Conservation (phyloP, 148 eudicot species). For the Vaccinium myrtillus region DNA sequence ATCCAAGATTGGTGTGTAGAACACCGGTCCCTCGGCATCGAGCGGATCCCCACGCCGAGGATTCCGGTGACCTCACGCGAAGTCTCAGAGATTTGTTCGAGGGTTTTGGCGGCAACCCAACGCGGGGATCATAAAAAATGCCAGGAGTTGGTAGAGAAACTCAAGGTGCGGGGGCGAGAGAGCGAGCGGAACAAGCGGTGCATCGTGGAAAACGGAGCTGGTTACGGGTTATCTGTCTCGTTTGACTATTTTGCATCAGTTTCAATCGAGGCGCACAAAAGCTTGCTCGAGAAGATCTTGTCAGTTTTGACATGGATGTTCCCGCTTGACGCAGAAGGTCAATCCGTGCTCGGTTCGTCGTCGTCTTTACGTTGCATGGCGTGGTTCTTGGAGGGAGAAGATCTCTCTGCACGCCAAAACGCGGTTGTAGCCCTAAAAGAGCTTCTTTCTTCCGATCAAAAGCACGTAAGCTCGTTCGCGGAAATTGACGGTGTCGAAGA, state of each 20-base stretch:
- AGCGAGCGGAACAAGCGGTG: slow-evolving; percentile 50
- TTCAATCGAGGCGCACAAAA: slow-evolving; percentile 26
- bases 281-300: slow-evolving; percentile 43
- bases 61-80: slow-evolving; percentile 49
- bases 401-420: slow-evolving; percentile 41
- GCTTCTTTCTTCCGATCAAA: slow-evolving; percentile 26
- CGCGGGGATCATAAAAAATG: slow-evolving; percentile 8
- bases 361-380: slow-evolving; percentile 51
- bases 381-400: slow-evolving; percentile 46
- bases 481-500: slow-evolving; percentile 43
- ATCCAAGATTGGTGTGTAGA: slow-evolving; percentile 92
- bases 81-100: slow-evolving; percentile 27
- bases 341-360: slow-evolving; percentile 28
- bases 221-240: slow-evolving; percentile 24
- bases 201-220: slow-evolving; percentile 40
- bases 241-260: slow-evolving; percentile 43
- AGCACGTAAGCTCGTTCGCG: slow-evolving; percentile 20
- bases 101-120: neutral
- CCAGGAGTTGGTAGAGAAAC: neutral
- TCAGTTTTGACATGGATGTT: slow-evolving; percentile 37
- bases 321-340: slow-evolving; percentile 39
- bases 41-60: slow-evolving; percentile 80
- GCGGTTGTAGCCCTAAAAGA: slow-evolving; percentile 49
- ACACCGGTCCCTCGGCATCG: slow-evolving; percentile 57
- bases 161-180: neutral